Conservation (phyloP, 2,329 filamentous ascomycete genomes). For the Lecanicillium sp. region DNA sequence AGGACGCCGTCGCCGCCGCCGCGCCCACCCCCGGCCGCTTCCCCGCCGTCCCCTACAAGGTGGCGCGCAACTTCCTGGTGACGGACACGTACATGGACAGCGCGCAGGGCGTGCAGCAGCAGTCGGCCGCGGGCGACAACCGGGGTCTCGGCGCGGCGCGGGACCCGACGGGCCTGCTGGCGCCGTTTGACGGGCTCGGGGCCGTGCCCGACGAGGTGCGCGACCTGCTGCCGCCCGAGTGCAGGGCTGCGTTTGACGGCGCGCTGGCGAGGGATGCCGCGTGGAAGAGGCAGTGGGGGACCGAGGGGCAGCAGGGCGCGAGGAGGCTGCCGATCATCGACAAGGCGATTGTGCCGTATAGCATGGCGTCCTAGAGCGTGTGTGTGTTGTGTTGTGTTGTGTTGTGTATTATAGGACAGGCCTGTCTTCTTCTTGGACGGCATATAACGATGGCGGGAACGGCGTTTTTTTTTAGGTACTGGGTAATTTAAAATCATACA, state of each 20-base stretch:
- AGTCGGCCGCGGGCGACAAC: constrained; percentile 39
- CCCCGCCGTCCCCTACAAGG: constrained; percentile 40
- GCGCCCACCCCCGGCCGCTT: constrained; percentile 33
- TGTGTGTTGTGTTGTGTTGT: background rate
- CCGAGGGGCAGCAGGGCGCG: constrained; percentile 54
- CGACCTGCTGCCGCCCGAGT: constrained; percentile 61
- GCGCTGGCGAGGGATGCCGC: constrained; percentile 57
- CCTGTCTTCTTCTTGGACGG: background rate
- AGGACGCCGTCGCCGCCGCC: constrained; percentile 23
- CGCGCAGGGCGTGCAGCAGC: constrained; percentile 41
- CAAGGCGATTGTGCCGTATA: constrained; percentile 58
- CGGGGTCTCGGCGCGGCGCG: too few relatives aligned
- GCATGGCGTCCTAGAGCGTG: constrained; percentile 29
- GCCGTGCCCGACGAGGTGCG: constrained; percentile 59
- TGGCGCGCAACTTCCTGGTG: constrained; percentile 52
- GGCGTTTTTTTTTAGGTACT: constrained; percentile 17
- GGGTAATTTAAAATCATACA: background rate
- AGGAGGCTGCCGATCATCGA: constrained; percentile 52
- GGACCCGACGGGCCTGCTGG: constrained; percentile 41
- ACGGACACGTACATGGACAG: constrained; percentile 50
- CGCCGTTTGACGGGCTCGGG: constrained; percentile 55
- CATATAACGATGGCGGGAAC: background rate
- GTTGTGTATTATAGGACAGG: background rate
- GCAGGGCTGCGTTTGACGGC: constrained; percentile 64
- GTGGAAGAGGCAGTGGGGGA: constrained; percentile 72